Conservation (phyloP, 345 rosid species). For the Salix purpurea region DNA sequence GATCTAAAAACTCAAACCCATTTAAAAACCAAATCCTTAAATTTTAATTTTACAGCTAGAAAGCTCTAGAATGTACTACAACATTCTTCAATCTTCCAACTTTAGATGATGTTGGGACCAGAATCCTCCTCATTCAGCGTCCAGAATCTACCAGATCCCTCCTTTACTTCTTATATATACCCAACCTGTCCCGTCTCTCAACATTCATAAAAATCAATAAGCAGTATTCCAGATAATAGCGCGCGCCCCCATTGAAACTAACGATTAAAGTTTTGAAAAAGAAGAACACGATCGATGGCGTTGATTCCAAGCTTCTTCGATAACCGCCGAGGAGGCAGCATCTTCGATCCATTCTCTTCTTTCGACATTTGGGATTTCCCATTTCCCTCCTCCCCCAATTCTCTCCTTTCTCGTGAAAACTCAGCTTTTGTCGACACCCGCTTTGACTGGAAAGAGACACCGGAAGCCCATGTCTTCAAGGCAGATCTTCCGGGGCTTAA, state of each 20-base stretch:
- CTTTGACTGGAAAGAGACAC: constrained; percentile 17
- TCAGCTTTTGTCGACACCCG: not conserved
- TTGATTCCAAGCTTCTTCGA: constrained; percentile 4
- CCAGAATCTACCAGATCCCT: not conserved
- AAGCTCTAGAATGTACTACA: not conserved
- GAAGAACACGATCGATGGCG: constrained; percentile 2
- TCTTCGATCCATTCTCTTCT: constrained; percentile 9
- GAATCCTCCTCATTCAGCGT: not conserved
- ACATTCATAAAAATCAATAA: not conserved
- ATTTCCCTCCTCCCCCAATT: not conserved
- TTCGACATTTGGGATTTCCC: constrained; percentile 11
- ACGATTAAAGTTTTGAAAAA: too few relatives aligned
- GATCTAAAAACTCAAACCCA: too few relatives aligned
- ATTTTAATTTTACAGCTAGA: not conserved
- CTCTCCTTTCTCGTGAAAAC: not conserved
- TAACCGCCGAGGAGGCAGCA: not conserved
- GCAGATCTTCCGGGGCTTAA: constrained; percentile 15
- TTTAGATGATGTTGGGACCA: not conserved
- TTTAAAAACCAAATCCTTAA: too few relatives aligned
- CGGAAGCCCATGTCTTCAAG: constrained; percentile 9
- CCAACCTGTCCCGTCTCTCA: not conserved
- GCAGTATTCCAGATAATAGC: too few relatives aligned
- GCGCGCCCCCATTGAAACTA: too few relatives aligned
- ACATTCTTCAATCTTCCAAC: not conserved
- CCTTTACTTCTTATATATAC: not conserved